These are phyloP conservation scores for Coffea canephora DNA, from an alignment of 257 asterid genomes.

Conservation along the genomic window DNA sequence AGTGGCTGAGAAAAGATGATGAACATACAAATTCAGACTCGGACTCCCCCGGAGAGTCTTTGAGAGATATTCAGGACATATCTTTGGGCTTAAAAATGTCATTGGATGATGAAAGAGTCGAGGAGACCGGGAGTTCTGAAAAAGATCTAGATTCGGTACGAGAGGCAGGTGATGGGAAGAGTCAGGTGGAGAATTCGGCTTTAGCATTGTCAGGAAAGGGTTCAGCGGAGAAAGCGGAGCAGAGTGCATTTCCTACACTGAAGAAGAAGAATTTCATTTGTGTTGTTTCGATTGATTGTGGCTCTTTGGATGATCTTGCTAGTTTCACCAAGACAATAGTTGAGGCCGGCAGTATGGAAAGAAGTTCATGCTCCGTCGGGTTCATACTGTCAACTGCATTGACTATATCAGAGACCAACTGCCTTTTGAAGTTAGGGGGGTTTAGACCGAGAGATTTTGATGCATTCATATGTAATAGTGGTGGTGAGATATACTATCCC, in stretches of 20 bases:
- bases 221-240: slow-evolving; percentile 43
- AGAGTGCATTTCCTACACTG: slow-evolving; percentile 41
- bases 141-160: slow-evolving; percentile 17
- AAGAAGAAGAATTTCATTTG: slow-evolving; percentile 46
- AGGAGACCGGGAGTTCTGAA: slow-evolving; percentile 32
- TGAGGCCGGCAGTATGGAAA: slow-evolving; percentile 38
- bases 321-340: slow-evolving; percentile 34
- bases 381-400: slow-evolving; percentile 56
- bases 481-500: slow-evolving; percentile 69
- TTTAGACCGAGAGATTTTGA: slow-evolving; percentile 53
- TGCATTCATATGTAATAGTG: slow-evolving; percentile 74
- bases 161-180: slow-evolving; percentile 21
- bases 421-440: slow-evolving; percentile 47
- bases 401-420: slow-evolving; percentile 48
- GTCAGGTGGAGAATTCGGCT: slow-evolving; percentile 22
- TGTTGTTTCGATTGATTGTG: slow-evolving; percentile 55
- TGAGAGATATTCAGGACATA: slow-evolving; percentile 66
- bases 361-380: slow-evolving; percentile 40
- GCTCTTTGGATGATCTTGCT: slow-evolving; percentile 37
- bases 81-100: slow-evolving; percentile 61
- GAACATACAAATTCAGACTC: slow-evolving; percentile 43
- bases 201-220: slow-evolving; percentile 33
- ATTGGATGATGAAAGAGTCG: slow-evolving; percentile 51
- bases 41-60: slow-evolving; percentile 66
- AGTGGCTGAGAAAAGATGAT: slow-evolving; percentile 52